A percentile compares a stretch with the other conserved stretches of the same genome.
phyloP scores from a whole-genome alignment of 345 rosid genomes.

The Jatropha curcas region DNA sequence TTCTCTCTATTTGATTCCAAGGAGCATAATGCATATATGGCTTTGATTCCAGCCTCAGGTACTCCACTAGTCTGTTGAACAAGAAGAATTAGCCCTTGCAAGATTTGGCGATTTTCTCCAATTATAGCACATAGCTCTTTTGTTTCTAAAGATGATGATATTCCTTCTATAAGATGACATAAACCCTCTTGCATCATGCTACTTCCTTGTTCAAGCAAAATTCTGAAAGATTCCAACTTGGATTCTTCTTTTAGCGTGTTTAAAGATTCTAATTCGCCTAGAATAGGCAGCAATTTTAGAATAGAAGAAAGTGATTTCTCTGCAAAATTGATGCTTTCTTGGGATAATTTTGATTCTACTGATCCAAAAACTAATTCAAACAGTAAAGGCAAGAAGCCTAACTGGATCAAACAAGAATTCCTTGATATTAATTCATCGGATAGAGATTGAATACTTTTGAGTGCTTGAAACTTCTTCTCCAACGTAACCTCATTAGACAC shows the following conservation, averaged over 20 bases:
- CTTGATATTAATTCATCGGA: slow-evolving; percentile 31
- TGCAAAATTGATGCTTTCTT: slow-evolving; percentile 29
- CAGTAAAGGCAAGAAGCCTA: slow-evolving; percentile 48
- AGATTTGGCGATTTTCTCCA: slow-evolving; percentile 25
- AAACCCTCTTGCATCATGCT: slow-evolving; percentile 32
- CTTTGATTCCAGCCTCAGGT: slow-evolving; percentile 36
- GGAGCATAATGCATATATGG: slow-evolving; percentile 46
- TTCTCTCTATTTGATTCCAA: slow-evolving; percentile 38
- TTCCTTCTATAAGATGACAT: slow-evolving; percentile 44
- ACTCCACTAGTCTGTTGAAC: slow-evolving; percentile 28
- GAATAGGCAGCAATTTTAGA: slow-evolving; percentile 32
- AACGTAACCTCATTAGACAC: slow-evolving; percentile 33
- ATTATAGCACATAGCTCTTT: slow-evolving; percentile 38
- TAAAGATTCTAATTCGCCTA: slow-evolving; percentile 27
- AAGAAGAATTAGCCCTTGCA: slow-evolving; percentile 25
- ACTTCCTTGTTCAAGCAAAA: slow-evolving; percentile 41
- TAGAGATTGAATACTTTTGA: slow-evolving; percentile 29
- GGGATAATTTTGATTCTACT: slow-evolving; percentile 24
- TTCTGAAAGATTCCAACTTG: slow-evolving; percentile 34
- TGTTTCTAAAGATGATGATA: slow-evolving; percentile 43
- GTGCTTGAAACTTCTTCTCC: slow-evolving; percentile 31
- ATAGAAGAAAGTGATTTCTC: slow-evolving; percentile 43
- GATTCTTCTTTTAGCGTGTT: slow-evolving; percentile 44
- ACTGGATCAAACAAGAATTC: slow-evolving; percentile 30
- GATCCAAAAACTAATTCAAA: slow-evolving; percentile 38